Percentiles rank a stretch among this genome's conserved stretches.
Conservation (phyloP, 257 asterid species). For the Rubia yunnanensis region DNA sequence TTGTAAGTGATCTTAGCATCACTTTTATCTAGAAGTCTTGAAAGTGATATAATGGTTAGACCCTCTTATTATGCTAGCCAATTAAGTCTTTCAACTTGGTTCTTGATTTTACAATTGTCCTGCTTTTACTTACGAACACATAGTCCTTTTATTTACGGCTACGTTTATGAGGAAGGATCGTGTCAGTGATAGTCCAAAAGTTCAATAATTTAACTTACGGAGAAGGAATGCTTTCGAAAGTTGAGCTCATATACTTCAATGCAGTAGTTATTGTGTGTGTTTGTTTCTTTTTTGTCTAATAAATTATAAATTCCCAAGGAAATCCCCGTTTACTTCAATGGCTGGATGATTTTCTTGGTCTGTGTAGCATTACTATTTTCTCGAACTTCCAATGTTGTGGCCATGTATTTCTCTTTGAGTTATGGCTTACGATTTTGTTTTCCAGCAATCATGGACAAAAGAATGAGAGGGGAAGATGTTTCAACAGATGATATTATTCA, state of each 20-base stretch:
- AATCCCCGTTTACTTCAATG: not conserved
- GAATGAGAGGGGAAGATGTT: slow-evolving; percentile 73
- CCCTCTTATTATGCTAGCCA: not conserved
- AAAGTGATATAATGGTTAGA: not conserved
- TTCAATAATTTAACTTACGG: not conserved
- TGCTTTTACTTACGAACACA: not conserved
- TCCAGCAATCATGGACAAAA: slow-evolving; percentile 85
- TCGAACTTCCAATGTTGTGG: slow-evolving; percentile 18
- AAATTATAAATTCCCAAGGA: not conserved
- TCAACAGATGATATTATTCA: slow-evolving; percentile 64
- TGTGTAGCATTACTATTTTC: slow-evolving; percentile 2
- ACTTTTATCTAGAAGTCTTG: not conserved
- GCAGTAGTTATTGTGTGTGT: not conserved
- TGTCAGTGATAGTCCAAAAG: not conserved
- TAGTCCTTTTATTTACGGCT: not conserved
- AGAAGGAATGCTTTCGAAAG: not conserved
- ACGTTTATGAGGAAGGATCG: not conserved
- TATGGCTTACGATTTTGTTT: slow-evolving; percentile 27
- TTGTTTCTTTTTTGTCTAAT: not conserved
- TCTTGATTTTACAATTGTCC: not conserved
- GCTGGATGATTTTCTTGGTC: not conserved
- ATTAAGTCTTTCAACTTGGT: not conserved
- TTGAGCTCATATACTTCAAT: not conserved
- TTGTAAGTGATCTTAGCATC: not conserved
- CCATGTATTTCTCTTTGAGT: slow-evolving; percentile 23